Conservation (phyloP, 345 rosid genomes). For the Gynandropsis gynandra region DNA sequence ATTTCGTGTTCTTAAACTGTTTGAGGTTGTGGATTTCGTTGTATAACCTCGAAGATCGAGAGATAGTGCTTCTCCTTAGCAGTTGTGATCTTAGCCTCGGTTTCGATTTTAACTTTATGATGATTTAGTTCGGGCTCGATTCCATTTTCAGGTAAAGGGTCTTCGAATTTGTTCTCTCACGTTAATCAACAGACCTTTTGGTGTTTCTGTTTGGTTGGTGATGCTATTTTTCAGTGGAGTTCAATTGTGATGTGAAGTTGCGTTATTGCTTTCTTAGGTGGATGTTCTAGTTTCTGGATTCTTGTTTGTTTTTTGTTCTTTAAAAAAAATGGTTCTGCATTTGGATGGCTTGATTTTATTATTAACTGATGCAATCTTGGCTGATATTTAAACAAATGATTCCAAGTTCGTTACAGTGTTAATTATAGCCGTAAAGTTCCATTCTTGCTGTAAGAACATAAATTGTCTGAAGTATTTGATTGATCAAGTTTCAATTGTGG, state of each 20-base stretch:
- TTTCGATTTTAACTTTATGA: slow-evolving; percentile 3
- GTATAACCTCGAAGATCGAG: neutral
- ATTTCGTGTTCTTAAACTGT: slow-evolving; percentile 10
- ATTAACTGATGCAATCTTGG: slow-evolving; percentile 1
- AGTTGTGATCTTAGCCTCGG: slow-evolving; percentile 5
- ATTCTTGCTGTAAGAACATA: neutral
- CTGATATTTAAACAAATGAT: neutral
- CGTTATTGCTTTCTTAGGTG: too few species aligned
- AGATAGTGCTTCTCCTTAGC: neutral
- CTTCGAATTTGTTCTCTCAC: neutral
- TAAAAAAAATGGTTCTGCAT: too few species aligned
- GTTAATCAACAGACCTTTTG: slow-evolving; percentile 1
- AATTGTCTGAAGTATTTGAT: slow-evolving; percentile 14
- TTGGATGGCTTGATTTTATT: slow-evolving; percentile 3
- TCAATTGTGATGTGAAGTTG: too few species aligned
- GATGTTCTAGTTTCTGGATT: too few species aligned
- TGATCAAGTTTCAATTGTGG: slow-evolving; percentile 7
- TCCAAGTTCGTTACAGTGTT: neutral
- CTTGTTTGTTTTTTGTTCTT: too few species aligned
- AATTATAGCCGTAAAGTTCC: too few species aligned
- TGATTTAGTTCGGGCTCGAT: neutral
- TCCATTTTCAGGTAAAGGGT: neutral
- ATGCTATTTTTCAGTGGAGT: neutral
- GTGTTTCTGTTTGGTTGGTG: slow-evolving; percentile 5
- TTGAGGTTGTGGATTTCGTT: neutral